A percentile compares a stretch with the other conserved stretches of the same genome.
These are phyloP conservation scores for Tricladium varicosporioides DNA, from an alignment of 2,329 filamentous ascomycete genomes.

Conservation along the genomic window DNA sequence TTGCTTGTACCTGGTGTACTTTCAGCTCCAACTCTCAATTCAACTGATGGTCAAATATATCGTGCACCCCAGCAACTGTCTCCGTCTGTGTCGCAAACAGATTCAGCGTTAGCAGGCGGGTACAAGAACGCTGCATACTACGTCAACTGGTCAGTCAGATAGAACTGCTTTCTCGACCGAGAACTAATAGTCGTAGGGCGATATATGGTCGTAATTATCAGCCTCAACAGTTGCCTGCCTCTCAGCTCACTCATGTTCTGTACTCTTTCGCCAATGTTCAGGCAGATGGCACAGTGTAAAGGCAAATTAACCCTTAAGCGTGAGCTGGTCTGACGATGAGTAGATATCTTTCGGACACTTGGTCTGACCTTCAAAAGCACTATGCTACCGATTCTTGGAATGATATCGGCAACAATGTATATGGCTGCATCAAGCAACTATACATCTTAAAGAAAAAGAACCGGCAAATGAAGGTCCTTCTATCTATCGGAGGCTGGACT, in stretches of 20 bases:
- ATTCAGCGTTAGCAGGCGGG: background rate
- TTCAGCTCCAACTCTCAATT: background rate
- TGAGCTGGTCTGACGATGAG: constrained; percentile 50
- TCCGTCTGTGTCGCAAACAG: background rate
- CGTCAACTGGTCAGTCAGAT: constrained; percentile 14
- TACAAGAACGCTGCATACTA: constrained; percentile 18
- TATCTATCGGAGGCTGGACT: constrained; percentile 85
- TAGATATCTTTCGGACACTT: constrained; percentile 64
- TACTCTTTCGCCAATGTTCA: constrained; percentile 79
- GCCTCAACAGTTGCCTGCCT: constrained; percentile 66
- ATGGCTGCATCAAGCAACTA: constrained; percentile 79
- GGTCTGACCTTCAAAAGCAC: constrained; percentile 74
- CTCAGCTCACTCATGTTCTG: constrained; percentile 73
- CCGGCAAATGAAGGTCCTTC: constrained; percentile 72
- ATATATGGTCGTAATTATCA: constrained; percentile 74
- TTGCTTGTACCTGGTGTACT: background rate
- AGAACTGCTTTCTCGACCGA: too few species aligned
- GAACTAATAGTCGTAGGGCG: constrained; percentile 44
- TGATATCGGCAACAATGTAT: constrained; percentile 68
- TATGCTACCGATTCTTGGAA: constrained; percentile 70
- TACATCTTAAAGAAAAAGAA: constrained; percentile 75
- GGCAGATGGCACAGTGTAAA: constrained; percentile 69
- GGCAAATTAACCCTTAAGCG: constrained; percentile 4
- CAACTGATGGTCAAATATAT: too few species aligned
- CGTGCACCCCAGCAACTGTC: background rate